phyloP scores from a whole-genome alignment of 1,139 yeast genomes.

The Candida sojae region DNA sequence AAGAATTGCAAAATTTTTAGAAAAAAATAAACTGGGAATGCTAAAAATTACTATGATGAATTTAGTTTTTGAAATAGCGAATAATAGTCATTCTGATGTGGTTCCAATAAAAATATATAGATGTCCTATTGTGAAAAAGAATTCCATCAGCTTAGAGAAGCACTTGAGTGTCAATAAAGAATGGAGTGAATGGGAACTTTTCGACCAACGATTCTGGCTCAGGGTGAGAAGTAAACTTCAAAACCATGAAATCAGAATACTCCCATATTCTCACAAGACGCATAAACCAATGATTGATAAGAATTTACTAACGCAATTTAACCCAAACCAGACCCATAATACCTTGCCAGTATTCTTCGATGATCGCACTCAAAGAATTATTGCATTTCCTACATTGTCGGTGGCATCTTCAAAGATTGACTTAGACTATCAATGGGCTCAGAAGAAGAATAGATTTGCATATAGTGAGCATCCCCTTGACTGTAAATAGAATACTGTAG shows the following conservation, averaged over 20 bases:
- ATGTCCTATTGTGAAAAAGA: slow-evolving; percentile 26
- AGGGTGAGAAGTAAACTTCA: slow-evolving; percentile 16
- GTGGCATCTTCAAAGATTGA: neutral
- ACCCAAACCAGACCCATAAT: slow-evolving; percentile 3
- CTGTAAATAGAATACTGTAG: neutral
- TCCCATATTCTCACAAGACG: slow-evolving; percentile 22
- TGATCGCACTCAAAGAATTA: slow-evolving; percentile 10
- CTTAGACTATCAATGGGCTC: slow-evolving; percentile 20
- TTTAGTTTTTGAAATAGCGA: slow-evolving; percentile 21
- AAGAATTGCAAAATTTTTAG: slow-evolving; percentile 15
- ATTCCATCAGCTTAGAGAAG: slow-evolving; percentile 11
- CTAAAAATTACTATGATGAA: slow-evolving; percentile 21
- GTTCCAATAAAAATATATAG: slow-evolving; percentile 18
- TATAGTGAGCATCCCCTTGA: neutral
- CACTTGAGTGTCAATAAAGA: slow-evolving; percentile 4
- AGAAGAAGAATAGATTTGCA: slow-evolving; percentile 19
- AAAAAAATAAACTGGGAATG: neutral
- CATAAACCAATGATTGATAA: slow-evolving; percentile 13
- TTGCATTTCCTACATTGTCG: slow-evolving; percentile 24
- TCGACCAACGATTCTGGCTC: slow-evolving; percentile 41
- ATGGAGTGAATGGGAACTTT: slow-evolving; percentile 33
- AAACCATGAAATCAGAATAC: slow-evolving; percentile 11
- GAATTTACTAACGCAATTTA: neutral
- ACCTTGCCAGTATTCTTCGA: slow-evolving; percentile 17
- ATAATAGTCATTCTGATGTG: slow-evolving; percentile 6